These are phyloP conservation scores for Fragilaria crotonensis DNA, from an alignment of 108 stramenopile species.

Conservation along the genomic window DNA sequence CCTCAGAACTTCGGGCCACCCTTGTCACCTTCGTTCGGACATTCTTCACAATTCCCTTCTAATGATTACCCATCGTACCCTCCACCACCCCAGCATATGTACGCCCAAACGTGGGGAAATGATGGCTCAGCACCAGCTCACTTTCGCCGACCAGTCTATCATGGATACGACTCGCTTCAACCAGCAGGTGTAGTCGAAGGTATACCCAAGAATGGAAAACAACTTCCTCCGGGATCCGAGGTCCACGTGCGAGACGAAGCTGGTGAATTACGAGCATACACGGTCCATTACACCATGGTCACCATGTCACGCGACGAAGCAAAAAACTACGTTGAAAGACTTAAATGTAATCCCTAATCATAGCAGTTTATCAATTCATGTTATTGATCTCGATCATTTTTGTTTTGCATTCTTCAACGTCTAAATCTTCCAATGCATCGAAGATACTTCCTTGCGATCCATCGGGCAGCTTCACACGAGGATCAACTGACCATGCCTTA, in stretches of 20 bases:
- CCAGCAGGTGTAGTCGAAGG: not conserved
- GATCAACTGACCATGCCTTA: slow-evolving; percentile 73
- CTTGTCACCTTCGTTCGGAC: not conserved
- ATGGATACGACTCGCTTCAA: not conserved
- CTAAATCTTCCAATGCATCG: slow-evolving; percentile 86
- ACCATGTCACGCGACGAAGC: slow-evolving; percentile 5
- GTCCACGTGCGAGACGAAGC: not conserved
- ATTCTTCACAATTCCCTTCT: not conserved
- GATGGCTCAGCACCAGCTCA: not conserved
- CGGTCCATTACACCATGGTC: slow-evolving; percentile 1
- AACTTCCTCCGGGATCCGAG: slow-evolving; percentile 8
- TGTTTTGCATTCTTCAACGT: slow-evolving; percentile 67
- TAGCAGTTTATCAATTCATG: too few relatives aligned
- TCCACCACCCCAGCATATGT: not conserved
- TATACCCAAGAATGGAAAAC: not conserved
- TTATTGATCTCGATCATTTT: slow-evolving; percentile 62
- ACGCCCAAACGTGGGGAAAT: not conserved
- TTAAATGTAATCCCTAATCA: too few relatives aligned
- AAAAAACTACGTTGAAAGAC: too few relatives aligned
- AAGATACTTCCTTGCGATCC: slow-evolving; percentile 70
- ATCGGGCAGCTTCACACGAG: slow-evolving; percentile 56
- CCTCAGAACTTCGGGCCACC: not conserved
- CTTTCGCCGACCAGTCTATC: not conserved
- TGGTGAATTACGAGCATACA: slow-evolving; percentile 3
- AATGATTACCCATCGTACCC: not conserved